Evolutionary conservation across 345 rosid species (phyloP), one percentile per base, ranked within the genome.

Genomic region (Populus nigra): DNA sequence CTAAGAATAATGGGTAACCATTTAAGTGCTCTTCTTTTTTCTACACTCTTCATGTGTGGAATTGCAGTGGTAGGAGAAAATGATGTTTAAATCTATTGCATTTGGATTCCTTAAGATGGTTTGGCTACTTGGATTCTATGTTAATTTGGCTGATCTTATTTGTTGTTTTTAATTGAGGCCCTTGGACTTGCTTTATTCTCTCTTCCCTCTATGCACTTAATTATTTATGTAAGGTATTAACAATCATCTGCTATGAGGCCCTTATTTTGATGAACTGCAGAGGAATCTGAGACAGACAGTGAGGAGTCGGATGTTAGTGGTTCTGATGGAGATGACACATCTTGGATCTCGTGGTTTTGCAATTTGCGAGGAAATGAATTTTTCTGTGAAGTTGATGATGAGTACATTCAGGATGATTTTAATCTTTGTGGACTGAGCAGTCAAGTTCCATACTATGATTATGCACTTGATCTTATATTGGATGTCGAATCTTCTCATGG

Each of bases 291-390:
- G 76, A 88, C 94, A 59, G 96, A 90, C 83, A 90, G 92, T 43
- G 97, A 91, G 82, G 96, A 88, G 79, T 91, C 96, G 39, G 96
- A 85, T 72, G 92, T 90, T 72, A 95, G 97, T 83, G 98, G 94
- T 66, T 93, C 98, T 13, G 97, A 93, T 47, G 99, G 92, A 67
- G 99, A 89, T 69, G 96, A 92, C 70, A 93, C 99, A 5, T 92
- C 98, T 13, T 95, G 99, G 99, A 93, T 95, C 84, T 91, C 99
- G 7, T 95, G 99, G 99, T 95, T 95, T 80, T 93, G 99, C 88
- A 95, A 90, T 80, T 89, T 95, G 87, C 80, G 96, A 53, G 98
- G 99, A 74, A 95, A 95, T 79, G 99, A 95, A 78, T 93, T 95
- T 77, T 95, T 92, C 82, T 95, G 97, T 83, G 99, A 95, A 86